Percentiles rank a stretch among this genome's conserved stretches.
phyloP scores from a whole-genome alignment of 1,284 basidiomycete species.

The Sporisorium scitamineum region DNA sequence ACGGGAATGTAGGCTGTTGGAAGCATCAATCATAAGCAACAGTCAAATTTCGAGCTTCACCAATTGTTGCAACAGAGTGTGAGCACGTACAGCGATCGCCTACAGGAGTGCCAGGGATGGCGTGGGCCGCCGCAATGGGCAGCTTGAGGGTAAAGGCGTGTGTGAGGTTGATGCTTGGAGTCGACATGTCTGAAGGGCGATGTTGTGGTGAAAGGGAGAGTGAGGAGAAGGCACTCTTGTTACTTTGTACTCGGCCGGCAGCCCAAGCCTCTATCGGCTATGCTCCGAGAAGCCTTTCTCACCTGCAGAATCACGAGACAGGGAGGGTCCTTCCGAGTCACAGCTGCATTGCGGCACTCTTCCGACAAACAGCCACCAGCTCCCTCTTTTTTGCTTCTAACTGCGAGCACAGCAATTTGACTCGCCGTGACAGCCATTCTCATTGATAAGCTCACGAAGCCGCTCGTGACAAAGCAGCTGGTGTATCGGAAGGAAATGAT shows the following conservation, averaged over 20 bases:
- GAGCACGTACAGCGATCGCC: conserved; percentile 35
- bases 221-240: background rate
- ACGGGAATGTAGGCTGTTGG: conserved; percentile 29
- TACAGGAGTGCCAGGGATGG: conserved; percentile 24
- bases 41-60: background rate
- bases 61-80: background rate
- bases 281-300: background rate
- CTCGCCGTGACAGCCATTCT: no score
- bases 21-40: no score
- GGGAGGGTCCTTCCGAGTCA: background rate
- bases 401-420: no score
- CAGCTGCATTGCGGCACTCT: conserved; percentile 14
- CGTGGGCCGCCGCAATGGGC: conserved; percentile 4
- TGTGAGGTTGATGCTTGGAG: conserved; percentile 36
- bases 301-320: background rate
- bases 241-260: background rate
- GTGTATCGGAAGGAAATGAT: no score
- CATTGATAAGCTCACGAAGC: no score
- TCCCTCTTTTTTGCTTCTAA: no score
- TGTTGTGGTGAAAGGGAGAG: background rate
- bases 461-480: background rate
- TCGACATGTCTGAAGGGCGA: conserved; percentile 18
- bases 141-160: conserved; percentile 44
- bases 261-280: background rate
- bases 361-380: background rate